Conservation (phyloP, 306 rosid genomes). For the Castanea sativa region DNA sequence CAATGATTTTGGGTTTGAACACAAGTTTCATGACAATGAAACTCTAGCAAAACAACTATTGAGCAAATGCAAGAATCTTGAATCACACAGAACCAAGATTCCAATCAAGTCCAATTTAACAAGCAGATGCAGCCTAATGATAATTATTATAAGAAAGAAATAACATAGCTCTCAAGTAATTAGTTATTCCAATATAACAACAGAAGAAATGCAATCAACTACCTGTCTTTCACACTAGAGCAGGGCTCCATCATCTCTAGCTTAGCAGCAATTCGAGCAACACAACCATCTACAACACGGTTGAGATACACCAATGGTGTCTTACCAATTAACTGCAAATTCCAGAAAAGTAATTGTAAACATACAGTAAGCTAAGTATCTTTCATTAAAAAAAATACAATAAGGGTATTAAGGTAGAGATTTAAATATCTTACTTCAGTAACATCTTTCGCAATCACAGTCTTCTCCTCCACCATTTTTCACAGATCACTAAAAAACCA, state of each 20-base stretch:
- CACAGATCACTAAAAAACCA: constrained; percentile 27
- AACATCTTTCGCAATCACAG: constrained; percentile 73
- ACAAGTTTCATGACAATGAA: neutral
- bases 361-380: neutral
- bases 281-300: constrained; percentile 73
- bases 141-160: neutral
- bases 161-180: neutral
- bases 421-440: constrained; percentile 62
- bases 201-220: constrained; percentile 3
- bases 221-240: constrained; percentile 96
- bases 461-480: constrained; percentile 70
- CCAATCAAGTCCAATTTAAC: neutral
- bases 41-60: neutral
- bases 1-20: neutral
- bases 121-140: constrained; percentile 2
- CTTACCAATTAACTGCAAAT: constrained; percentile 66
- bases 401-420: neutral
- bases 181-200: constrained; percentile 7
- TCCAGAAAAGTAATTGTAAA: constrained; percentile 7
- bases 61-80: neutral
- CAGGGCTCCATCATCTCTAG: constrained; percentile 97
- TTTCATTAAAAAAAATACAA: neutral
- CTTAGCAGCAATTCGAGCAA: constrained; percentile 76
- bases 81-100: neutral
- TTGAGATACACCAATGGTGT: constrained; percentile 89